phyloP scores from a whole-genome alignment of 139 green algal genomes.

The Desmodesmus armatus region DNA sequence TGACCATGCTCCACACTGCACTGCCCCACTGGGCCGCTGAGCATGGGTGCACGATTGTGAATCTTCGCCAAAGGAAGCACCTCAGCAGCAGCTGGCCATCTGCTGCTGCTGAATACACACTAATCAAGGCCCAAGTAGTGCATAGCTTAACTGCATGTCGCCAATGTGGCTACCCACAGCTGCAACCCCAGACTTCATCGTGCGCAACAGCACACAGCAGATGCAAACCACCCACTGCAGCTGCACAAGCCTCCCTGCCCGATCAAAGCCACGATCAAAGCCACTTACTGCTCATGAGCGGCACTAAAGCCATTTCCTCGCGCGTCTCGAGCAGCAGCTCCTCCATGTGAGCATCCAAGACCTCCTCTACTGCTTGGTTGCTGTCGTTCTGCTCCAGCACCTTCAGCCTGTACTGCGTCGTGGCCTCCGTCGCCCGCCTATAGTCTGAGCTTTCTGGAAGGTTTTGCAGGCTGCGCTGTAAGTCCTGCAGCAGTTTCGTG shows the following conservation, averaged over 20 bases:
- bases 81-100: too few relatives aligned
- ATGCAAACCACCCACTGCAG: neutral
- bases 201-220: neutral
- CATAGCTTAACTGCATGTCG: too few relatives aligned
- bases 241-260: neutral
- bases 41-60: neutral
- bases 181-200: neutral
- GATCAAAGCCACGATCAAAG: neutral
- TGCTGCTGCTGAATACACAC: too few relatives aligned
- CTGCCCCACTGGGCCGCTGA: too few relatives aligned
- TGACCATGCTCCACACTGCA: too few relatives aligned
- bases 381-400: slow-evolving; percentile 63
- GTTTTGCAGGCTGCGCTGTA: neutral
- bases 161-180: too few relatives aligned
- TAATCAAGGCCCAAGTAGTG: too few relatives aligned
- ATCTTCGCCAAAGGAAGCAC: too few relatives aligned
- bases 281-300: slow-evolving; percentile 55
- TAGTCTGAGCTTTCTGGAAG: slow-evolving; percentile 61
- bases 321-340: slow-evolving; percentile 66
- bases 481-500: slow-evolving; percentile 6
- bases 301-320: slow-evolving; percentile 60
- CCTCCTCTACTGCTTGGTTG: slow-evolving; percentile 66
- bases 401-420: slow-evolving; percentile 56
- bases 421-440: slow-evolving; percentile 59
- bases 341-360: slow-evolving; percentile 69